Base-by-base conservation (phyloP, 495 filamentous ascomycete genomes). In the Niebla homalea region DNA sequence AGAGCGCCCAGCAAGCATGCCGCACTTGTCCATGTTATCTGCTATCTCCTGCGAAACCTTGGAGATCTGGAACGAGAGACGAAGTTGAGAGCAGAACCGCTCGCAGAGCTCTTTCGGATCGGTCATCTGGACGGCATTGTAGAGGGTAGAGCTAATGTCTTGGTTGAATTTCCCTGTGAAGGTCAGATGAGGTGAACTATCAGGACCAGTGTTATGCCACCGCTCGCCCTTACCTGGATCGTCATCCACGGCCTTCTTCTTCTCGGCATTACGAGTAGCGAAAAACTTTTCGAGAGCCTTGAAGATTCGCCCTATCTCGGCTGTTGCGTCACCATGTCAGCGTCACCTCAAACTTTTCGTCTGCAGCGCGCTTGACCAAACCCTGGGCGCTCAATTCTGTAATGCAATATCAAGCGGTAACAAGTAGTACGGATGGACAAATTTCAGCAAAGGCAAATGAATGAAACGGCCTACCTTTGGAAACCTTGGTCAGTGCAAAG, bases 251-350 rank as follows among this genome's bases (percentile, higher is more conserved):
- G 67, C 67, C 20, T 69, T 69, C 57, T 67, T 67, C 48, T 76
- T 73, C 54, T 73, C 74, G 36, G 72, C 62, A 50, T 76, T 77
- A 53, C 82, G 70, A 6, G 68, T 67, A 26, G 71, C 74, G 60
- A 95, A 80, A 70, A 94, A 94, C 64, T 85, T 81, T 70, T 96
- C 88, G 32, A 96, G 67, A 49, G 75, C 70, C 69, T 98, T 98
- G 74, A 97, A 98, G 32, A 90, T 88, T 41, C 90, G 74, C 19
- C 93, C 93, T 56, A 97, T 96, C 62, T 97, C 93, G 69, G 95
- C 95, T 41, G 12, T 32, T 32, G 29, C 5, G 29, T 32, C 29
- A 32, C 14, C 14, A 2, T 32, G 29, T 32, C 29, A 32, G 29
- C 29, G 29, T 32, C 10, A 32, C 7, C 2, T 11, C 2, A 32